Evolutionary conservation across 345 rosid species (phyloP), one percentile per base, ranked within the genome.

Genomic region (Physaria fendleri): DNA sequence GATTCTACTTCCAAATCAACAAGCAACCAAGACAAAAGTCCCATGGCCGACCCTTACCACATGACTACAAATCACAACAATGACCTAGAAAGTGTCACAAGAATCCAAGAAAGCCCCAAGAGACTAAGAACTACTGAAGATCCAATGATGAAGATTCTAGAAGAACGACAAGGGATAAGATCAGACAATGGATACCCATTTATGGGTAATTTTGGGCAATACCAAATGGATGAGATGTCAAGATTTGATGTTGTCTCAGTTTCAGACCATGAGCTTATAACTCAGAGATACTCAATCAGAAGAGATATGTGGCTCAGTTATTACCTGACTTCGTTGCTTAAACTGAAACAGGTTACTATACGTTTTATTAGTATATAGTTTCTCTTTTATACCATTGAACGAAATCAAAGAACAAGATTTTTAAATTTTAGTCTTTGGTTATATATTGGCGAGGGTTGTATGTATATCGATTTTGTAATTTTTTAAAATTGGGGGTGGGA

Each of bases 261-360:
- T 11, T 70, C 74, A 2, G 87, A 85, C 49, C 74, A 86, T 15
- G 85, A 86, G 48, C 91, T 84, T 50, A 81, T 80, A 59, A 54
- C 90, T 1, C 93, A 86, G 6, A 77, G 95, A 70, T 85, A 78
- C 45, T 74, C 85, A 1, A 79, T 79, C 64, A 90, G 57, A 92
- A 86, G 85, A 79, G 95, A 81, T 88, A 86, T 39, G 86, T 78
- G 13, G 96, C 95, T 13, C 98, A 84, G 58, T 69, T 88, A 59
- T 75, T 92, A 74, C 95, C 83, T 3, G 98, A 92, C 77, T 92
- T 86, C 41, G 98, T 92, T 58, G 78, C 96, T 52, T 92, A 79
- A 81, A 66, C 15, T 34, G 20, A 23, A 3, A 45, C 20, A 40
- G 66, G 38, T 77, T 76, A 79, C 73, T 65, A 42, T 68, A 68